Base-by-base conservation (phyloP, 257 asterid genomes). In the Ocimum tenuiflorum region DNA sequence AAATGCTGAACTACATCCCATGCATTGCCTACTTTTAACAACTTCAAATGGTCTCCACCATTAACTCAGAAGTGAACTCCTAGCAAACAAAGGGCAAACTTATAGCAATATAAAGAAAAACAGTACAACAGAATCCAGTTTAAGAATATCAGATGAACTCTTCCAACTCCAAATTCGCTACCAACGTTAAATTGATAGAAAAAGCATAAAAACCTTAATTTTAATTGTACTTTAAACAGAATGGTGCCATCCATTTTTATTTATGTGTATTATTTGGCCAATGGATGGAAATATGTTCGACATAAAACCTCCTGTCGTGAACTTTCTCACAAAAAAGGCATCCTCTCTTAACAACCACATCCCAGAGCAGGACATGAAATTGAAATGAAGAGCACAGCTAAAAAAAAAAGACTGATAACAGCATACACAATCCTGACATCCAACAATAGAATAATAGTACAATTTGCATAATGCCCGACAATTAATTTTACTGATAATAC, bases 1-100 rank as follows among this genome's bases (percentile, higher is more conserved):
- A 84, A 86, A 76, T 66, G 81, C 81, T 73, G 89, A 73, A 77
- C 77, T 75, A 83, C 86, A 86, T 82, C 91, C 65, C 94, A 85
- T 80, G 86, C 89, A 86, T 85, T 69, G 81, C 91, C 70, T 55
- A 65, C 74, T 73, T 76, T 27, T 70, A 69, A 69, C 53, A 70
- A 78, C 82, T 77, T 68, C 51, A 54, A 64, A 33, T 38, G 66
- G 31, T 46, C 49, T 66, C 64, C 64, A 56, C 68, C 85, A 80
- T 70, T 33, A 22, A 47, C 55, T 35, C 58, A 48, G 63, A 70
- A 61, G 51, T 15, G 24, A 69, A 35, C 57, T 64, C 63, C 78
- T 65, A 31, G n/a, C 19, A 33, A 64, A 41, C 63, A 46, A 42
- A 39, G 23, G 74, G 35, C 33, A 67, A 52, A 12, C 17, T 27